phyloP scores from a whole-genome alignment of 352 stramenopile genomes.

The Phytophthora hybrid region DNA sequence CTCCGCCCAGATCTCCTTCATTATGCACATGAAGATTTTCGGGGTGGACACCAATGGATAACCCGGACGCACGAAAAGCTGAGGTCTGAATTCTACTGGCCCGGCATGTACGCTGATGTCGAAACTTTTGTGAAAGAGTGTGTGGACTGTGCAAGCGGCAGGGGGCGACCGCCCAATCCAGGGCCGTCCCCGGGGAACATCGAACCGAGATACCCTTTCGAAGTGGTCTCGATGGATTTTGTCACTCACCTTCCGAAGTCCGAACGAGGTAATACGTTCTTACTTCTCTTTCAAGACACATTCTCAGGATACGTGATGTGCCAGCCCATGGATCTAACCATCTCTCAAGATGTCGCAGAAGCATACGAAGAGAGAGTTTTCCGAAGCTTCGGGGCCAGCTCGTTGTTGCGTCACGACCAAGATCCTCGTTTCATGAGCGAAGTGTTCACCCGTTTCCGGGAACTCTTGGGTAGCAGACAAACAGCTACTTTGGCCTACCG shows the following conservation, averaged over 20 bases:
- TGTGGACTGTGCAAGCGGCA: neutral
- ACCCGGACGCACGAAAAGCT: neutral
- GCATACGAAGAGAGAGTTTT: slow-evolving; percentile 36
- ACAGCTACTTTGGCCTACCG: slow-evolving; percentile 41
- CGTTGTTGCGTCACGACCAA: slow-evolving; percentile 29
- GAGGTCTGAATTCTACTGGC: neutral
- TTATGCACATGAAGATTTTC: neutral
- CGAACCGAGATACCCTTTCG: neutral
- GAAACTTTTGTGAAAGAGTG: neutral
- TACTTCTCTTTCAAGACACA: slow-evolving; percentile 10
- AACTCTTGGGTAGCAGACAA: slow-evolving; percentile 30
- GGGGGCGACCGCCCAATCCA: neutral
- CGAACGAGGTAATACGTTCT: neutral
- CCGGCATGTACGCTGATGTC: neutral
- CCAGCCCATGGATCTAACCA: slow-evolving; percentile 19
- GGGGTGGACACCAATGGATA: neutral
- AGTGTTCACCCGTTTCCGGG: slow-evolving; percentile 33
- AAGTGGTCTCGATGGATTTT: slow-evolving; percentile 26
- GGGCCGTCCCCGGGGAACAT: slow-evolving; percentile 19
- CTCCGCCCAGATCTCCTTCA: neutral
- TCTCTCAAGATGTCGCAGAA: slow-evolving; percentile 27
- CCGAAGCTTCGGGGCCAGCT: slow-evolving; percentile 31
- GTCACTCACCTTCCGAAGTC: slow-evolving; percentile 11
- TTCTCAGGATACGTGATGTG: slow-evolving; percentile 27
- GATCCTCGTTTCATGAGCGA: slow-evolving; percentile 39